Evolutionary conservation across 805 yeast genomes (phyloP), one percentile per base, ranked within the genome.

Genomic region (Spathaspora arborariae): DNA sequence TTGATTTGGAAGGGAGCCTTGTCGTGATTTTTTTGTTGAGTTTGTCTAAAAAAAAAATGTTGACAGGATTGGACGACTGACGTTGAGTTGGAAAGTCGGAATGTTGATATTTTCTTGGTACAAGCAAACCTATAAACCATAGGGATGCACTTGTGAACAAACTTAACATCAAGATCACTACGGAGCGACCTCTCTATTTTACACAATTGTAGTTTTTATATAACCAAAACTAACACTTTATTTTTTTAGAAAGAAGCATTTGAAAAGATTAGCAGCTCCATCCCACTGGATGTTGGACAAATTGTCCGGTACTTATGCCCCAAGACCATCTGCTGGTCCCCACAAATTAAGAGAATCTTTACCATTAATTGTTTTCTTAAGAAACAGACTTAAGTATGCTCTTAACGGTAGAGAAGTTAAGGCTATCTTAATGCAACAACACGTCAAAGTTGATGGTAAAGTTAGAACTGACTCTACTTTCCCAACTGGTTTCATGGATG

Each of bases 281-380:
- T 86, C 91, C 82, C 99, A 94, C 86, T 94, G 99, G 99, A 88
- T 94, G 95, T 88, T 94, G 82, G 99, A 95, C 95, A 94, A 94
- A 82, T 83, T 94, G 81, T 88, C 97, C 72, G 99, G 99, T 75
- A 82, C 88, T 71, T 94, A 94, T 76, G 99, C 99, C 59, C 99
- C 99, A 81, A 90, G 98, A 82, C 96, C 98, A 72, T 90, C 97
- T 58, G 85, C 96, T 65, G 99, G 99, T 82, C 99, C 99, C 75
- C 99, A 92, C 84, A 94, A 92, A 80, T 84, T 91, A 74, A 85
- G 97, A 78, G 98, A 91, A 81, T 91, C 96, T 56, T 85, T 91
- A 71, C 98, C 98, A 73, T 85, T 91, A 78, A 82, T 92, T 70
- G 92, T 91, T 63, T 92, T 92, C 81, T 80, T 92, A 72, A 88